Conservation (phyloP, 768 basidiomycete genomes). For the Stropharia rugosoannulata region DNA sequence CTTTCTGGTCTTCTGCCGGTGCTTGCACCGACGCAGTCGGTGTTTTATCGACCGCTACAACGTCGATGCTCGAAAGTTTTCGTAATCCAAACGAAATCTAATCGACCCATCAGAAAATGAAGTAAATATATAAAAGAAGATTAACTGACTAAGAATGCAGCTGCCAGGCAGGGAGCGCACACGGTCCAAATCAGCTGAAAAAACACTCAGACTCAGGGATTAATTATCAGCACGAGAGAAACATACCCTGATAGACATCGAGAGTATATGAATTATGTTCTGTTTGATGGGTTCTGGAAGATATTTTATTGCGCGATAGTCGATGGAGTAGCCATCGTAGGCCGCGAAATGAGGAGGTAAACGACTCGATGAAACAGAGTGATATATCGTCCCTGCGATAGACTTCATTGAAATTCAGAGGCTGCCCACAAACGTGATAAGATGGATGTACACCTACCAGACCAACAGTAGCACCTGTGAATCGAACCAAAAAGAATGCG, state of each 20-base stretch:
- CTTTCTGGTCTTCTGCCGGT: constrained; percentile 20
- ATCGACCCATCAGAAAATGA: constrained; percentile 5
- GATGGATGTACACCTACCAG: constrained; percentile 47
- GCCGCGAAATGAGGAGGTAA: constrained; percentile 49
- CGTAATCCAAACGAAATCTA: constrained; percentile 42
- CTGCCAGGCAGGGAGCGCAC: constrained; percentile 66
- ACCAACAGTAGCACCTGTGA: constrained; percentile 83
- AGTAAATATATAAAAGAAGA: background rate
- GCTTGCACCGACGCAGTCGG: constrained; percentile 20
- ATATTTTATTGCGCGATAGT: constrained; percentile 49
- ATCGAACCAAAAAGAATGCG: constrained; percentile 85
- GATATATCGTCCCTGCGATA: constrained; percentile 73
- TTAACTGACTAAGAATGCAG: constrained; percentile 56
- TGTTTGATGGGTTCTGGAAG: constrained; percentile 46
- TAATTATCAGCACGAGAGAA: constrained; percentile 1
- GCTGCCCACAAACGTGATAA: constrained; percentile 6
- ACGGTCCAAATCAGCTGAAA: constrained; percentile 70
- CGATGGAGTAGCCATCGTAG: constrained; percentile 43
- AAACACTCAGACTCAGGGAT: constrained; percentile 3
- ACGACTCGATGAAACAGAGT: constrained; percentile 45
- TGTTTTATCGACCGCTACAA: constrained; percentile 8
- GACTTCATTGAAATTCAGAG: constrained; percentile 45
- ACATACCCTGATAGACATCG: constrained; percentile 63
- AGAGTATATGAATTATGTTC: constrained; percentile 50
- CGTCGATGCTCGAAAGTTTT: constrained; percentile 33